Percentiles rank a stretch among this genome's conserved stretches.
Conservation (phyloP, 1,284 basidiomycete species). For the Vanrija sp. region DNA sequence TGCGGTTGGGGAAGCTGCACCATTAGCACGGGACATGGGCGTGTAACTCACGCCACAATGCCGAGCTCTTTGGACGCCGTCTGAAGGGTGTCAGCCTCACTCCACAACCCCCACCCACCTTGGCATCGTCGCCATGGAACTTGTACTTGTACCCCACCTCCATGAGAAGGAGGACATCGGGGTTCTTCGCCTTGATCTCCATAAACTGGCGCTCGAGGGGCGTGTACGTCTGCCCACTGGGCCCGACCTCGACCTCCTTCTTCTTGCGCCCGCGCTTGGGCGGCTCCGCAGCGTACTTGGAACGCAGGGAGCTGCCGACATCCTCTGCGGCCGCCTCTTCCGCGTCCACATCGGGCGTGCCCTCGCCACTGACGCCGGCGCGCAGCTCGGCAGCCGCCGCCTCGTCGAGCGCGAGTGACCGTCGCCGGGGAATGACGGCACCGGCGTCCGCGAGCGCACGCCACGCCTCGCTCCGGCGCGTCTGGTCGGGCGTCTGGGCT, state of each 20-base stretch:
- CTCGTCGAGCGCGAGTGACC: conserved; percentile 46
- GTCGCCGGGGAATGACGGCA: conserved; percentile 32
- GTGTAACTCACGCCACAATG: conserved; percentile 56
- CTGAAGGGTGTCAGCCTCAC: conserved; percentile 43
- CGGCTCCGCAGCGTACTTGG: conserved; percentile 35
- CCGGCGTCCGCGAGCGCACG: conserved; percentile 24
- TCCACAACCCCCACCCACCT: conserved; percentile 50
- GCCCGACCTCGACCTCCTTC: conserved; percentile 60
- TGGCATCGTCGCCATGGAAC: conserved; percentile 87
- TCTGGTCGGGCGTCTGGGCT: conserved; percentile 27
- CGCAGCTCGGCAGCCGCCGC: conserved; percentile 40
- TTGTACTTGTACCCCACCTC: conserved; percentile 86
- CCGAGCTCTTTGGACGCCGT: conserved; percentile 75
- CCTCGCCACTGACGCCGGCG: conserved; percentile 8
- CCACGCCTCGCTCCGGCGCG: conserved; percentile 36
- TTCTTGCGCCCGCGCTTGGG: conserved; percentile 28
- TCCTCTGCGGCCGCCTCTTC: conserved; percentile 17
- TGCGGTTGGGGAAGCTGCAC: conserved; percentile 62
- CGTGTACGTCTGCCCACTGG: conserved; percentile 73
- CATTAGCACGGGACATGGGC: not conserved
- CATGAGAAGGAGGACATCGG: conserved; percentile 74
- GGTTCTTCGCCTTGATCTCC: conserved; percentile 66
- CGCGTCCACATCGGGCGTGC: conserved; percentile 11
- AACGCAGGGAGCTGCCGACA: conserved; percentile 23
- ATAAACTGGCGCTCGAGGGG: conserved; percentile 76